Base-by-base conservation (phyloP, 495 filamentous ascomycete genomes). In the Pseudoneurospora amorphoporcata region DNA sequence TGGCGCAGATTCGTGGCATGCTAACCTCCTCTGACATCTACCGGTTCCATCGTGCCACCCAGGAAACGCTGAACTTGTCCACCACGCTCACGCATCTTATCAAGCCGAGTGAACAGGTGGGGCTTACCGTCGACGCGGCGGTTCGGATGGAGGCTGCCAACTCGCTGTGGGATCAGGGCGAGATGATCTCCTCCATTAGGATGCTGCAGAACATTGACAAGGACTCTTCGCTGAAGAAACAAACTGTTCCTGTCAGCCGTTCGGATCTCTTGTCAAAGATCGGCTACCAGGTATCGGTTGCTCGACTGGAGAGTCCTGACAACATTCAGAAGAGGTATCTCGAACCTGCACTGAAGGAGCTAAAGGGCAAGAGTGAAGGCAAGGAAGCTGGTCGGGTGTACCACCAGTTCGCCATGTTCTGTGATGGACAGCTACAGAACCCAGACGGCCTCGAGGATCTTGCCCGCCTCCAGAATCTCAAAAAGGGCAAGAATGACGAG, bases 321-420 rank as follows among this genome's bases (percentile, higher is more conserved):
- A 88, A 87, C 68, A 97, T 98, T 58, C 92, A 98, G 58, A 88
- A 90, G 71, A 88, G 89, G 29, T 97, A 97, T 74, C 85, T 99
- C 8, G 87, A 89, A 39, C 90, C 91, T 7, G 94, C 95, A 3
- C 90, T 98, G 43, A 90, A 90, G 76, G 91, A 94, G 75, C 82
- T 99, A 39, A 89, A 86, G 77, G 90, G 88, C n/a, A 87, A 86
- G 69, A 86, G 79, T 2, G 87, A 90, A 45, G 90, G 92, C 9
- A 86, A 88, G 74, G 90, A 92, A 70, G 92, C 94, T 8, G 94
- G 95, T 7, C 87, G 92, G 76, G 96, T 98, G 9, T 98, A 92
- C 76, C 93, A 98, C 79, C 92, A 95, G 74, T 98, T 97, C 79
- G 95, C 95, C 70, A 88, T 88, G 70, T 99, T 98, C 76, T 99